Conservation (phyloP, 345 rosid genomes). For the Linum trigynum region DNA sequence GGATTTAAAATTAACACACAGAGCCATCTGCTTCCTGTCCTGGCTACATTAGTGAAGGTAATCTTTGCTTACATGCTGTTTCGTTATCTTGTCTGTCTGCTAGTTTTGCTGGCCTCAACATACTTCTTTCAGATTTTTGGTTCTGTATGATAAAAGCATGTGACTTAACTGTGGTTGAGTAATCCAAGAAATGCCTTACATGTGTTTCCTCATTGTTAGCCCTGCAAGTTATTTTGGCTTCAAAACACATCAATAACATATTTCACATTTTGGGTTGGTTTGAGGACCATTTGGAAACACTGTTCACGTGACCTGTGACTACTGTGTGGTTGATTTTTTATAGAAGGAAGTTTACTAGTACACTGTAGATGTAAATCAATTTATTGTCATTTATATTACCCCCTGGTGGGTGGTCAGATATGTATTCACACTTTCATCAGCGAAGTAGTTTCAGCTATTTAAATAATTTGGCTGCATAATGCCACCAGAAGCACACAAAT, state of each 20-base stretch:
- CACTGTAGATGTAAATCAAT: neutral
- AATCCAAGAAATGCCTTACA: neutral
- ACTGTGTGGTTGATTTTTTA: neutral
- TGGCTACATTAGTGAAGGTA: constrained; percentile 91
- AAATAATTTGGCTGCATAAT: neutral
- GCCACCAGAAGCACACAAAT: neutral
- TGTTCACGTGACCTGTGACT: neutral
- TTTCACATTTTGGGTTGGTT: neutral
- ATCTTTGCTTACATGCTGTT: constrained; percentile 1
- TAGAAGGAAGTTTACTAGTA: neutral
- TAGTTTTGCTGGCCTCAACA: too few species aligned
- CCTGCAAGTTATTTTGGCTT: too few species aligned
- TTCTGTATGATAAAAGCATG: too few species aligned
- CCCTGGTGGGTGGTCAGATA: too few species aligned
- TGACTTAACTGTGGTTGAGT: neutral
- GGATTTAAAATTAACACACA: constrained; percentile 93
- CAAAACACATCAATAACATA: neutral
- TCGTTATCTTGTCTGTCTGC: neutral
- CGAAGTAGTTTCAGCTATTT: neutral
- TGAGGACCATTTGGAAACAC: neutral
- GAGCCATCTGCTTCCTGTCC: constrained; percentile 68
- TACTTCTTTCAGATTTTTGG: too few species aligned
- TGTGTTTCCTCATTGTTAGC: neutral
- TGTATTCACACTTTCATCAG: too few species aligned
- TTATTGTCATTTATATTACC: neutral